phyloP scores from a whole-genome alignment of 1,284 basidiomycete species.

The Pterula multifida region DNA sequence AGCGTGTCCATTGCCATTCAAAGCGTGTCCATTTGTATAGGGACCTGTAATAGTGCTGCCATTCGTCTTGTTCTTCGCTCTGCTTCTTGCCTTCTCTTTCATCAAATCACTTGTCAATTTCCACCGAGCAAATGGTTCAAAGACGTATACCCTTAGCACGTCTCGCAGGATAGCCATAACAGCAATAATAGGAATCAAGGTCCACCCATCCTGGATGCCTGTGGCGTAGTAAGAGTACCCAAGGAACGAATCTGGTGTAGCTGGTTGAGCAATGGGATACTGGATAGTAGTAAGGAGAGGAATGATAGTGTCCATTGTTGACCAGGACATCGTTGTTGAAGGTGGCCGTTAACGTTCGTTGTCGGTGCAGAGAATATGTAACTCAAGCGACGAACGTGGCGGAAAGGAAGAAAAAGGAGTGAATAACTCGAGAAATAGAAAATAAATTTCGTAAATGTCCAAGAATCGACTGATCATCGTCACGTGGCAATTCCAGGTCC shows the following conservation, averaged over 20 bases:
- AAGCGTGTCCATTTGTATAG: constrained; percentile 17
- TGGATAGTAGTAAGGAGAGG: neutral
- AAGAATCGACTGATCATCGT: neutral
- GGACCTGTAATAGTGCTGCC: constrained; percentile 19
- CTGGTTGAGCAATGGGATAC: constrained; percentile 48
- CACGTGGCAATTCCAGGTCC: neutral
- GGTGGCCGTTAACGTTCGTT: neutral
- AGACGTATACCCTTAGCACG: constrained; percentile 53
- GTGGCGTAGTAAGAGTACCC: constrained; percentile 55
- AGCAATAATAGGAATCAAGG: constrained; percentile 64
- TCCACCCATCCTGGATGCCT: constrained; percentile 59
- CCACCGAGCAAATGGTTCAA: constrained; percentile 71
- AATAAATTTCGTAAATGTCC: neutral
- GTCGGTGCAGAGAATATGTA: neutral
- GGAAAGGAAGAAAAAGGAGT: neutral
- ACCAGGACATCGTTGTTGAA: neutral
- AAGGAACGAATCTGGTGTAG: constrained; percentile 54
- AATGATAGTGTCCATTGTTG: neutral
- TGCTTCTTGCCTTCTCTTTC: constrained; percentile 15
- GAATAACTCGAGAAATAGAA: neutral
- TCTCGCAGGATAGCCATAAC: constrained; percentile 75
- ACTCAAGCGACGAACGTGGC: neutral
- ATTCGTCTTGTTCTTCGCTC: constrained; percentile 18
- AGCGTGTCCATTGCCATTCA: constrained; percentile 19
- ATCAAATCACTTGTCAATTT: constrained; percentile 47